Evolutionary conservation across 805 yeast species (phyloP), one percentile per base, ranked within the genome.

Genomic region (Cyberlindnera lachancei): DNA sequence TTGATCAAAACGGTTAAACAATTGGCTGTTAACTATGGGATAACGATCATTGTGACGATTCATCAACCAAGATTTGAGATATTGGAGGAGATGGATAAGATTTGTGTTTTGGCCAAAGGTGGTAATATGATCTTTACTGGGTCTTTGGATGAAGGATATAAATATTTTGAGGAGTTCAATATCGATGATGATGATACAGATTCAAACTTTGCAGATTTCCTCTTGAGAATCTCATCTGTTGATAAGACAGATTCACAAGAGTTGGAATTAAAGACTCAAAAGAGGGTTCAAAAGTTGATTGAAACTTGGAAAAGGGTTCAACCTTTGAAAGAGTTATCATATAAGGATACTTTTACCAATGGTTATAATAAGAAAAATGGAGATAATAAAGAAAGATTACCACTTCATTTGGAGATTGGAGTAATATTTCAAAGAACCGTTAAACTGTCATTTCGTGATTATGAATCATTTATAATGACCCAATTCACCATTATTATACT

Each of bases 61-160:
- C 95, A 85, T 51, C 95, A 85, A 53, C 95, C 95, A 0, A 57
- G 95, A 24, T 71, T 80, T 0, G 94, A 85, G 52, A 82, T 85
- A 29, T 64, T 82, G 24, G 66, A 67, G 34, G 53, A 79, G 16
- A 75, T 85, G 37, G 94, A 86, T 50, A 65, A 71, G 30, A 59
- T 85, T 4, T 70, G 85, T 37, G 62, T 85, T 4, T 55, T 86
- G 25, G 75, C 88, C 0, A 74, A 79, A 23, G 86, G 88, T 1
- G 81, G 73, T 2, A 38, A 59, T 15, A 53, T 62, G 30, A 61
- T 68, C 15, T 69, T 60, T 37, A 64, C 68, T 21, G 52, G 52
- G 30, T 70, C 73, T 2, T 61, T 67, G 52, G 2, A 63, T 72
- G 17, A 56, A 68, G 26, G 56, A 53, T 0, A 73, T 75, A 56